phyloP scores from a whole-genome alignment of 495 filamentous ascomycete species.

The Parmelia sp. region DNA sequence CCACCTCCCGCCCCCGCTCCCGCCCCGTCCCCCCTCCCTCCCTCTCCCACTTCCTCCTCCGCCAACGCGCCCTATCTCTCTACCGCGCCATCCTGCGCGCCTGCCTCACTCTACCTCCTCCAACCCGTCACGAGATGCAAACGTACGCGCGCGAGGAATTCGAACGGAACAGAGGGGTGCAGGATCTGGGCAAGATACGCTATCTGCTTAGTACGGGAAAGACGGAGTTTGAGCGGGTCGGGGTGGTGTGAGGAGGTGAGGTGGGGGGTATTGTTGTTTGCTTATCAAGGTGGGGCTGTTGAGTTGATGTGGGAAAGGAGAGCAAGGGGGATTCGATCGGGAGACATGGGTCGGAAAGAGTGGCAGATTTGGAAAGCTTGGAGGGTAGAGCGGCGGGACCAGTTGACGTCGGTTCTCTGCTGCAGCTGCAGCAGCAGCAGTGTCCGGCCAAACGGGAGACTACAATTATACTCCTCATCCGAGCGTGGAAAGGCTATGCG shows the following conservation, averaged over 20 bases:
- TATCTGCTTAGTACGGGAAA: constrained; percentile 57
- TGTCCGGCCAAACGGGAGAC: neutral
- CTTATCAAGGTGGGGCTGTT: too few species aligned
- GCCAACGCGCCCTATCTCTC: constrained; percentile 24
- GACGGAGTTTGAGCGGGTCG: constrained; percentile 54
- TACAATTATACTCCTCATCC: neutral
- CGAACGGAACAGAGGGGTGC: constrained; percentile 61
- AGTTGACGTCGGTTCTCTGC: neutral
- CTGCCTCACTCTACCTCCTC: constrained; percentile 35
- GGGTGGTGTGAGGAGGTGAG: constrained; percentile 28
- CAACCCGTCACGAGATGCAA: constrained; percentile 58
- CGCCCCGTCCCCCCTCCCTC: constrained; percentile 16
- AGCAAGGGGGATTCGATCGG: too few species aligned
- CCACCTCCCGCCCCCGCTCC: too few species aligned
- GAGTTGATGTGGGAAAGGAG: too few species aligned
- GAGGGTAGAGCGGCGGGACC: neutral
- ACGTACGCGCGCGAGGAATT: constrained; percentile 71
- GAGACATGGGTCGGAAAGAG: too few species aligned
- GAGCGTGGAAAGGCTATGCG: neutral
- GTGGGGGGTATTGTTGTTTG: neutral
- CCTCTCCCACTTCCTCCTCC: constrained; percentile 28
- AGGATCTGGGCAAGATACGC: constrained; percentile 58
- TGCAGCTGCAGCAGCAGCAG: neutral
- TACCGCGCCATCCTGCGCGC: constrained; percentile 27
- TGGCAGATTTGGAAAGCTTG: too few species aligned